phyloP scores from a whole-genome alignment of 1,284 basidiomycete species.

The Sutorius eximius region DNA sequence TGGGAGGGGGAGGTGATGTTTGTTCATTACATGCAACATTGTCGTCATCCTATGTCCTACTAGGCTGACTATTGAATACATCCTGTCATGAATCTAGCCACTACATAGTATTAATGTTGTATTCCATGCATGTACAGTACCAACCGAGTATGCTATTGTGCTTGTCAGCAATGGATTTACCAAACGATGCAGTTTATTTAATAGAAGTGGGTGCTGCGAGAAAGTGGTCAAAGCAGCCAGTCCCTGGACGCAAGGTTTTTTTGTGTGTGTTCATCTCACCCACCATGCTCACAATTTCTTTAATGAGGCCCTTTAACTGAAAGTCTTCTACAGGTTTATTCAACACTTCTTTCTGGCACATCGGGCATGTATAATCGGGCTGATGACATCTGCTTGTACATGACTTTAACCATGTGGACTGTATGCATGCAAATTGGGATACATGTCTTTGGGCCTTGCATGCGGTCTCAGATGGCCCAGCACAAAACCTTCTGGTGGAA shows the following conservation, averaged over 20 bases:
- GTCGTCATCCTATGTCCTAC: neutral
- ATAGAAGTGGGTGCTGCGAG: conserved; percentile 35
- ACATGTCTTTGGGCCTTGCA: too few relatives aligned
- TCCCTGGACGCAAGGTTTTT: conserved; percentile 25
- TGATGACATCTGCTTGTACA: conserved; percentile 25
- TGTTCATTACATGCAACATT: too few relatives aligned
- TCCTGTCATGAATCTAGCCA: neutral
- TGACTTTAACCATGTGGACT: conserved; percentile 24
- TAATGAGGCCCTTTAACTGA: conserved; percentile 55
- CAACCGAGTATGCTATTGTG: neutral
- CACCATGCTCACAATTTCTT: conserved; percentile 44
- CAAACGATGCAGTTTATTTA: neutral
- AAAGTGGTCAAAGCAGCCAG: conserved; percentile 52
- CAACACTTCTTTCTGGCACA: conserved; percentile 52
- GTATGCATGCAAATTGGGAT: conserved; percentile 28
- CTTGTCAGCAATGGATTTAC: neutral
- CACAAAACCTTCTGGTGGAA: too few relatives aligned
- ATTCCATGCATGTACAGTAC: conserved; percentile 2
- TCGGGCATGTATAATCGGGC: conserved; percentile 65
- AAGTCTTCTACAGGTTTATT: conserved; percentile 58
- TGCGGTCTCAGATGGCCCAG: too few relatives aligned
- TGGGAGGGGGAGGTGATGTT: conserved; percentile 35
- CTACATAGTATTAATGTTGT: neutral
- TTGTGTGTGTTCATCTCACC: conserved; percentile 46
- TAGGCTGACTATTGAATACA: too few relatives aligned